Percentiles rank a stretch among this genome's conserved stretches.
These are phyloP conservation scores for Penicillium desertorum DNA, from an alignment of 495 filamentous ascomycete species.

Conservation along the genomic window DNA sequence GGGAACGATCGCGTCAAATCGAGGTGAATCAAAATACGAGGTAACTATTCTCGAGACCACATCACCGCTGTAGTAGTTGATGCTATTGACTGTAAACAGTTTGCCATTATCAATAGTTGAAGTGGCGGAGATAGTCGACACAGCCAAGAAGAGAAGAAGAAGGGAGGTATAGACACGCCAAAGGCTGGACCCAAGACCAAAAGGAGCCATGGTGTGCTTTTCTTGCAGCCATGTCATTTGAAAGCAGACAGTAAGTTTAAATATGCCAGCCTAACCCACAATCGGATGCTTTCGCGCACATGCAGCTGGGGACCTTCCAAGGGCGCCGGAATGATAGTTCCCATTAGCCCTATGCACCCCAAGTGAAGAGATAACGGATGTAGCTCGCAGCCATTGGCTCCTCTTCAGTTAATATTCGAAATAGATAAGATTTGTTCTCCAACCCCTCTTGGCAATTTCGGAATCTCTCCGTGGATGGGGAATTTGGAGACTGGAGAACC, in stretches of 20 bases:
- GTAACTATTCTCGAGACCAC: conserved; percentile 16
- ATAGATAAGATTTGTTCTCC: not conserved
- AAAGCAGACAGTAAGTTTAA: not conserved
- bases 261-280: not conserved
- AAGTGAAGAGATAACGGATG: not conserved
- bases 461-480: not conserved
- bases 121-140: conserved; percentile 9
- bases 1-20: conserved; percentile 32
- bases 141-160: not conserved
- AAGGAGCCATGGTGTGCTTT: not conserved
- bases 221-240: not conserved
- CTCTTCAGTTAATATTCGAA: not conserved
- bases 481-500: no score
- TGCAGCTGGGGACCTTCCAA: not conserved
- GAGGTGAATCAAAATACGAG: conserved; percentile 25
- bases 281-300: not conserved
- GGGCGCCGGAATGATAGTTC: not conserved
- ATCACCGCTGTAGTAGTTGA: conserved; percentile 42
- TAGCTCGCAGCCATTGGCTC: not conserved
- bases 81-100: conserved; percentile 40
- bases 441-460: not conserved
- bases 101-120: conserved; percentile 38
- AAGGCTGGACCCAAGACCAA: not conserved
- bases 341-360: not conserved
- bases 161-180: not conserved